Conservation (phyloP, 176 grass and related monocot genomes). For the sorghum (Sorghum bicolor) region DNA sequence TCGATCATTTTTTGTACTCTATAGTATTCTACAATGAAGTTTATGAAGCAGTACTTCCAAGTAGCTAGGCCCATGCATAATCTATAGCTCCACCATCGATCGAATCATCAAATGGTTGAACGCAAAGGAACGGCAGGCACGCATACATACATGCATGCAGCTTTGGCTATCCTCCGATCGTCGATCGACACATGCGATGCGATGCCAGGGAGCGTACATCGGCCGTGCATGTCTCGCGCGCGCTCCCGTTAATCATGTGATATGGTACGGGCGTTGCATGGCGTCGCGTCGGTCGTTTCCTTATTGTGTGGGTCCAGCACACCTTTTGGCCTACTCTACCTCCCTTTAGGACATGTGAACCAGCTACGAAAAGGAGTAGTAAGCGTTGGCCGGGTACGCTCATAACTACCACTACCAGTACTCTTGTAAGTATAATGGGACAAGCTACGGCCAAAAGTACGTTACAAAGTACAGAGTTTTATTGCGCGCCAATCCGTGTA, state of each 20-base stretch:
- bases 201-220: not conserved
- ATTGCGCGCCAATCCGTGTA: not conserved
- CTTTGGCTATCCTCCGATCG: not conserved
- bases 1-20: no score
- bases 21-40: no score
- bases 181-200: not conserved
- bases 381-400: not conserved
- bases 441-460: not conserved
- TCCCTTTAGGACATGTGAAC: not conserved
- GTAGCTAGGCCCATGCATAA: no score
- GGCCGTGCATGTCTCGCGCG: not conserved
- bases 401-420: not conserved
- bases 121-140: not conserved
- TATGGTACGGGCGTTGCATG: not conserved
- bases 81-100: not conserved
- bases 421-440: not conserved
- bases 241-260: not conserved
- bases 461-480: not conserved
- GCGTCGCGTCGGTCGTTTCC: not conserved
- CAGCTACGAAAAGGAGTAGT: not conserved
- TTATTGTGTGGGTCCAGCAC: not conserved
- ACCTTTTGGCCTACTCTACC: not conserved
- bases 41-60: no score
- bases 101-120: not conserved
- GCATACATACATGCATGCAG: not conserved